Conservation (phyloP, 108 stramenopile species). For the Skeletonema potamos region DNA sequence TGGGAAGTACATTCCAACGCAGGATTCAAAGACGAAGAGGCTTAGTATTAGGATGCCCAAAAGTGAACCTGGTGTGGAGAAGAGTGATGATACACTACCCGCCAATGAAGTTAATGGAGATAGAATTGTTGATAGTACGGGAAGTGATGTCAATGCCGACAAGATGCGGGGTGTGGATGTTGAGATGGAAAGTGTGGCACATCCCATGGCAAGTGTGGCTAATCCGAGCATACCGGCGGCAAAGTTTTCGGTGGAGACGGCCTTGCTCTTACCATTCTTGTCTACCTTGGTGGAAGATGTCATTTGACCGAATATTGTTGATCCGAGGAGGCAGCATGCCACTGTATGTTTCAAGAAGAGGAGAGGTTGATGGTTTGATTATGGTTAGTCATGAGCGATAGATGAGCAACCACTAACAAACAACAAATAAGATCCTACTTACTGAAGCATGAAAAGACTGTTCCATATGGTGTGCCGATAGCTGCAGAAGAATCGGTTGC, state of each 20-base stretch:
- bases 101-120: constrained; percentile 21
- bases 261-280: constrained; percentile 44
- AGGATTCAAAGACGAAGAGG: constrained; percentile 95
- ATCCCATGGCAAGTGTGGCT: constrained; percentile 86
- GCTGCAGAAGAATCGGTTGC: constrained; percentile 23
- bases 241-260: constrained; percentile 74
- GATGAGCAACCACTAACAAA: neutral
- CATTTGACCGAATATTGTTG: constrained; percentile 78
- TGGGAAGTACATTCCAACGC: constrained; percentile 97
- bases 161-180: constrained; percentile 13
- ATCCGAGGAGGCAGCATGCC: constrained; percentile 90
- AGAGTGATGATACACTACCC: constrained; percentile 32
- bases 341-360: constrained; percentile 12
- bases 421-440: neutral
- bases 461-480: constrained; percentile 79
- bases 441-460: constrained; percentile 91
- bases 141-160: constrained; percentile 21
- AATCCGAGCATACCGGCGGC: constrained; percentile 72
- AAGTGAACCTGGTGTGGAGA: constrained; percentile 38
- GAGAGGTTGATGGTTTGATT: neutral
- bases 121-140: constrained; percentile 39
- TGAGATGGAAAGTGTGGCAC: constrained; percentile 59
- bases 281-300: constrained; percentile 41
- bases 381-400: neutral
- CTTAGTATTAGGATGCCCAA: constrained; percentile 44